phyloP scores from a whole-genome alignment of 257 asterid species.

The Mentha longifolia region DNA sequence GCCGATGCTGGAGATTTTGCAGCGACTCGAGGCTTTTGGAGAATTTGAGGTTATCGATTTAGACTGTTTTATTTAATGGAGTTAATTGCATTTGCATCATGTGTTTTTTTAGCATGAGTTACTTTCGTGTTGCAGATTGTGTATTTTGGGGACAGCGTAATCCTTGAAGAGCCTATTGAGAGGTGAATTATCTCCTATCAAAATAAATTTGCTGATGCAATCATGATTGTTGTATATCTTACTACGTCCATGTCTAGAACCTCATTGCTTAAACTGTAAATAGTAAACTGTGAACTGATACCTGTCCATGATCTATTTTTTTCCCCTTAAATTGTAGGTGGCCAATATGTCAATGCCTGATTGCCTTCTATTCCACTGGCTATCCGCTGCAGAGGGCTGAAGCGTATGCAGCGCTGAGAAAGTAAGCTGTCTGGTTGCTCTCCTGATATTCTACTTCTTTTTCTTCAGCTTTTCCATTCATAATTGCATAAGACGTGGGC shows the following conservation, averaged over 20 bases:
- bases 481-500: constrained; percentile 13
- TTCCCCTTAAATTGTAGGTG: constrained; percentile 58
- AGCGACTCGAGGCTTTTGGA: constrained; percentile 81
- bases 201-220: constrained; percentile 5
- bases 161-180: constrained; percentile 88
- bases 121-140: constrained; percentile 57
- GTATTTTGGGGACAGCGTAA: constrained; percentile 87
- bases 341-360: constrained; percentile 94
- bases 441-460: constrained; percentile 12
- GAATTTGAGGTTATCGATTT: constrained; percentile 75
- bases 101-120: constrained; percentile 14
- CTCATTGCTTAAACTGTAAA: not conserved
- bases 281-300: constrained; percentile 19
- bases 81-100: not conserved
- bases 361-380: constrained; percentile 87
- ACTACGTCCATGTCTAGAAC: not conserved
- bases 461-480: constrained; percentile 13
- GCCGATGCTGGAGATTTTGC: constrained; percentile 90
- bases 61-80: not conserved
- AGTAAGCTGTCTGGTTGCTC: constrained; percentile 50
- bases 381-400: constrained; percentile 92
- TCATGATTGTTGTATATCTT: constrained; percentile 20
- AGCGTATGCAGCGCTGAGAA: constrained; percentile 91
- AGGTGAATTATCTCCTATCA: constrained; percentile 50
- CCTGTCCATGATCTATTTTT: constrained; percentile 11